phyloP scores from a whole-genome alignment of 345 rosid species.

The Schrenkiella parvula region DNA sequence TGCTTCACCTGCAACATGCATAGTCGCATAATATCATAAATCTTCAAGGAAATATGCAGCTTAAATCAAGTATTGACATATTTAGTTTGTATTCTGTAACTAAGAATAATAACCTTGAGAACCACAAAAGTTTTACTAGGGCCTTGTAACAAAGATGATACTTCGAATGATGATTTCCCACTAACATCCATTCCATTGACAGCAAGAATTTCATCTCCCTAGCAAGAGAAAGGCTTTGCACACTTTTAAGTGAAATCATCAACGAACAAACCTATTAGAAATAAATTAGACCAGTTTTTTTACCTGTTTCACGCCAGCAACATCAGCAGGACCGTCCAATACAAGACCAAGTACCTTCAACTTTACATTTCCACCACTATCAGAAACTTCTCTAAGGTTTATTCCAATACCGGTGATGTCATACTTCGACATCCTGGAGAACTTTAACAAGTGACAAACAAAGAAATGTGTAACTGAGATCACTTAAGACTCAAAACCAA shows the following conservation, averaged over 20 bases:
- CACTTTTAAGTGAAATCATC: neutral
- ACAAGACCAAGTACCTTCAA: constrained; percentile 79
- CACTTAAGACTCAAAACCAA: neutral
- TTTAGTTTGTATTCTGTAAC: neutral
- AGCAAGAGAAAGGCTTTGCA: constrained; percentile 3
- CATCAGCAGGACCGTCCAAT: constrained; percentile 82
- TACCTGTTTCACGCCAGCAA: constrained; percentile 90
- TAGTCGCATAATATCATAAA: neutral
- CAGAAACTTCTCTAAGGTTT: constrained; percentile 90
- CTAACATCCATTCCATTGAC: constrained; percentile 74
- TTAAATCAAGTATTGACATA: neutral
- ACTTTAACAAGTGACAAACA: constrained; percentile 48
- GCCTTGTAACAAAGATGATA: constrained; percentile 88
- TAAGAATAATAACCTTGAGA: constrained; percentile 54
- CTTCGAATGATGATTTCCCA: constrained; percentile 95
- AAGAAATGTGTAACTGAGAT: constrained; percentile 28
- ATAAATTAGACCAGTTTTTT: neutral
- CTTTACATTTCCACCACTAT: constrained; percentile 54
- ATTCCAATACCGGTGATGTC: constrained; percentile 90
- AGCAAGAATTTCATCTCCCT: constrained; percentile 87
- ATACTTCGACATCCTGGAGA: constrained; percentile 94
- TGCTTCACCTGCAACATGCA: constrained; percentile 84
- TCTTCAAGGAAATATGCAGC: neutral
- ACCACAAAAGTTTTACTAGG: constrained; percentile 81
- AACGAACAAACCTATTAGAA: neutral